Conservation (phyloP, 1,284 basidiomycete genomes). For the Sparassis latifolia region DNA sequence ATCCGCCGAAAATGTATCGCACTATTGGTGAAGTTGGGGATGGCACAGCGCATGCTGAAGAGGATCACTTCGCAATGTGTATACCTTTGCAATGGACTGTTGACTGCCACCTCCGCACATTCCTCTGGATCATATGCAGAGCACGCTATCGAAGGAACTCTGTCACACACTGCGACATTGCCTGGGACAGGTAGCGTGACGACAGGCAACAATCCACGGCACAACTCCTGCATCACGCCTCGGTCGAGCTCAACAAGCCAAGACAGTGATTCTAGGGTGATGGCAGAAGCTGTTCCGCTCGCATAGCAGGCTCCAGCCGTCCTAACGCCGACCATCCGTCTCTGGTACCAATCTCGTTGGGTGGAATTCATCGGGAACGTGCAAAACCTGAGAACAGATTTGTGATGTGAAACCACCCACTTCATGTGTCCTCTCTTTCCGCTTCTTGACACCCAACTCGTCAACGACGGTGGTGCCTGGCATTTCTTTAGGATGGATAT, state of each 20-base stretch:
- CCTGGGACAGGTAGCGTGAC: no score
- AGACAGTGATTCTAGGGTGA: neutral
- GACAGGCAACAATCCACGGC: no score
- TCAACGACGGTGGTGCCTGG: slow-evolving; percentile 18
- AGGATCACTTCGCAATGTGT: neutral
- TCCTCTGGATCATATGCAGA: neutral
- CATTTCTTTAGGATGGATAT: slow-evolving; percentile 10
- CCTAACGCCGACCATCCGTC: neutral
- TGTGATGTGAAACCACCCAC: slow-evolving; percentile 27
- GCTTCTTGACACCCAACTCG: slow-evolving; percentile 29
- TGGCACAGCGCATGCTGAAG: neutral
- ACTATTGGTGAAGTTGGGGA: neutral
- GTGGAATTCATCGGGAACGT: no score
- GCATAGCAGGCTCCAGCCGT: neutral
- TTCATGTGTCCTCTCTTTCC: slow-evolving; percentile 52
- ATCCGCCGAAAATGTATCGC: neutral
- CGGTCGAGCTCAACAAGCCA: neutral
- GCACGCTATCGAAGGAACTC: neutral
- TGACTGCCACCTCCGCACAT: neutral
- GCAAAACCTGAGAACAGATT: neutral
- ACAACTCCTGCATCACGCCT: neutral
- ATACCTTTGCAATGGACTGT: neutral
- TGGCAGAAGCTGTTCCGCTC: neutral
- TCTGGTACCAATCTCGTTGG: no score
- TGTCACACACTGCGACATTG: no score